phyloP scores from a whole-genome alignment of 768 basidiomycete genomes.

The Termitomyces titanicus region DNA sequence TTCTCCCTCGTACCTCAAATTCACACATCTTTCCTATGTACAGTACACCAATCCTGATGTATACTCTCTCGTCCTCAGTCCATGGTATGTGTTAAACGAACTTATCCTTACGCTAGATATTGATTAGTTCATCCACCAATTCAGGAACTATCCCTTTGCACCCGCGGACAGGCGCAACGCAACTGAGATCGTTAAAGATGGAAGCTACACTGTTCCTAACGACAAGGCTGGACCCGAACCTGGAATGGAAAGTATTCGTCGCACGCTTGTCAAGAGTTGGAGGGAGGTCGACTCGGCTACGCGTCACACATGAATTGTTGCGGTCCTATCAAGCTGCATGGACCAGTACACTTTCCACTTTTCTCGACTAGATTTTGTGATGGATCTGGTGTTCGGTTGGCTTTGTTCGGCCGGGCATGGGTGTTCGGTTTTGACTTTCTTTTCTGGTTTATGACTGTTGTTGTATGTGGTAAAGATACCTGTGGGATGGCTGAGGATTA shows the following conservation, averaged over 20 bases:
- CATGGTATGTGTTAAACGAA: conserved; percentile 24
- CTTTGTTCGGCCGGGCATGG: too few relatives aligned
- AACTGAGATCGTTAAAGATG: neutral
- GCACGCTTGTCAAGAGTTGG: conserved; percentile 8
- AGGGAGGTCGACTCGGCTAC: neutral
- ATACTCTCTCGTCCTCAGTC: conserved; percentile 47
- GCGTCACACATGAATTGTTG: conserved; percentile 5
- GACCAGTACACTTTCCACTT: too few relatives aligned
- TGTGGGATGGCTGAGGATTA: too few relatives aligned
- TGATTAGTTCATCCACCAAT: neutral
- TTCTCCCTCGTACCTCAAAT: neutral
- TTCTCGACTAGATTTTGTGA: too few relatives aligned
- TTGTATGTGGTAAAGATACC: too few relatives aligned
- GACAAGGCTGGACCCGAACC: conserved; percentile 9
- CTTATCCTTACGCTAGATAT: neutral
- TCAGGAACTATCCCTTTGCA: conserved; percentile 66
- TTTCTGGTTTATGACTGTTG: too few relatives aligned
- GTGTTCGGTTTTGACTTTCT: too few relatives aligned
- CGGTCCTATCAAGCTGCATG: neutral
- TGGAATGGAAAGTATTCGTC: conserved; percentile 14
- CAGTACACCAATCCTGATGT: conserved; percentile 57
- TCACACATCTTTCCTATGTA: conserved; percentile 5
- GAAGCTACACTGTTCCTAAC: conserved; percentile 3
- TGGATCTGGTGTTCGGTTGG: too few relatives aligned
- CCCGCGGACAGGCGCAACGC: conserved; percentile 30